Conservation (phyloP, 768 basidiomycete genomes). For the Lyophyllum shimeji region DNA sequence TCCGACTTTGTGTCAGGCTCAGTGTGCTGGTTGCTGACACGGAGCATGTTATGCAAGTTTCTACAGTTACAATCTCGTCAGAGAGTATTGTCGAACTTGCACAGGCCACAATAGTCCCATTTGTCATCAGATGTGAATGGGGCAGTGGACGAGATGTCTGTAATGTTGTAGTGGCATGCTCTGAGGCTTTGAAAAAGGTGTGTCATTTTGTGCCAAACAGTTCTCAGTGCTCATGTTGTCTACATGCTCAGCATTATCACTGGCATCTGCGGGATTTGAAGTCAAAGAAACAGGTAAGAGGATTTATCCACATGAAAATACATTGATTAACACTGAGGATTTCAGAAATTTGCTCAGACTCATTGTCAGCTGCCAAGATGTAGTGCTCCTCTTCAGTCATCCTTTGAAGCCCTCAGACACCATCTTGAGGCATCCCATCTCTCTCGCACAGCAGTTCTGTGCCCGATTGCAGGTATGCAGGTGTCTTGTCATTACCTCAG, state of each 20-base stretch:
- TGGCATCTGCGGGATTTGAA: slow-evolving; percentile 7
- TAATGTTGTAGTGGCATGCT: slow-evolving; percentile 16
- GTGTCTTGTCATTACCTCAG: background rate
- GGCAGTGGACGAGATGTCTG: slow-evolving; percentile 14
- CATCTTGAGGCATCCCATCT: slow-evolving; percentile 21
- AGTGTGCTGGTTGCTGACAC: background rate
- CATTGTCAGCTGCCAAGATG: slow-evolving; percentile 17
- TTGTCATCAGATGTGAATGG: slow-evolving; percentile 22
- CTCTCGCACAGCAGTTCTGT: slow-evolving; percentile 13
- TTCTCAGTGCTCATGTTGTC: background rate
- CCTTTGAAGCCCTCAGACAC: slow-evolving; percentile 11
- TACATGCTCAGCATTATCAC: slow-evolving; percentile 7
- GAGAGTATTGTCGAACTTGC: slow-evolving; percentile 16
- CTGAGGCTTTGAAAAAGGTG: slow-evolving; percentile 18
- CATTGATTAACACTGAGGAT: background rate
- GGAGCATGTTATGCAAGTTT: slow-evolving; percentile 18
- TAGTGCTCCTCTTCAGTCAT: slow-evolving; percentile 9
- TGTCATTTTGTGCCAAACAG: slow-evolving; percentile 9
- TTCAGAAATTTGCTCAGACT: slow-evolving; percentile 3
- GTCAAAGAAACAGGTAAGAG: slow-evolving; percentile 16
- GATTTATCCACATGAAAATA: background rate
- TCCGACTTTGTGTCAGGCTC: slow-evolving; percentile 4
- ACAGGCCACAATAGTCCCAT: slow-evolving; percentile 9
- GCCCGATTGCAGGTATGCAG: slow-evolving; percentile 18
- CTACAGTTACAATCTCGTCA: slow-evolving; percentile 14